Base-by-base conservation (phyloP, 306 rosid genomes). In the Lathyrus sativus region DNA sequence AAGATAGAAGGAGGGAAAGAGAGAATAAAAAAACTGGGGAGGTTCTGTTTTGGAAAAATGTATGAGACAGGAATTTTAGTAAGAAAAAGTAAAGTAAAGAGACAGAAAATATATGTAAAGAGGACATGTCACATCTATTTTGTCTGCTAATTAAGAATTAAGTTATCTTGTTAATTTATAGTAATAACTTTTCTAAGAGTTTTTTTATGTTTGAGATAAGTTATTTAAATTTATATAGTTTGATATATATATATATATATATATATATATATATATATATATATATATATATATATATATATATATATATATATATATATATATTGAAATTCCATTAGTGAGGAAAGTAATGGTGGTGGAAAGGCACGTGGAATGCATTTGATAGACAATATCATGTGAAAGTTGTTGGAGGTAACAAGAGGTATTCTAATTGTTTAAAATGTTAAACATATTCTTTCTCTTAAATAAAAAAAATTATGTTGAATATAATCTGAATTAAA, bases 351-450 rank as follows among this genome's bases (percentile, higher is more conserved):
- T 59, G 35, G 62, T 51, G 86, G 87, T 79, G 89, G 86, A 86
- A 24, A 65, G 84, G 80, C 86, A 87, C 78, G 87, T 90, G 95
- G 95, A 87, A 73, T 72, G 86, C 95, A 90, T 76, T 85, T 72
- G 6, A 61, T 49, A 70, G 89, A 67, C 85, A 77, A 73, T 60
- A 72, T 22, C 33, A 53, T 64, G 78, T 63, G 69, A 73, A 69
- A 80, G 86, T 56, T 48, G 72, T 45, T 67, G 76, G 67, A 61
- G 48, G 53, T 56, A 76, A 54, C 56, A 70, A 56, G 39, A 28
- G 62, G 13, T 6, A 28, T 28, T 56, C 67, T 11, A 81, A 75
- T 70, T 74, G 79, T 44, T 62, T 45, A 60, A 70, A 29, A 74
- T 70, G 65, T 29, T 42, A 65, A 3, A 11, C 77, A 39, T 24